Conservation (phyloP, 352 stramenopile species). For the Phytophthora pseudosyringae region DNA sequence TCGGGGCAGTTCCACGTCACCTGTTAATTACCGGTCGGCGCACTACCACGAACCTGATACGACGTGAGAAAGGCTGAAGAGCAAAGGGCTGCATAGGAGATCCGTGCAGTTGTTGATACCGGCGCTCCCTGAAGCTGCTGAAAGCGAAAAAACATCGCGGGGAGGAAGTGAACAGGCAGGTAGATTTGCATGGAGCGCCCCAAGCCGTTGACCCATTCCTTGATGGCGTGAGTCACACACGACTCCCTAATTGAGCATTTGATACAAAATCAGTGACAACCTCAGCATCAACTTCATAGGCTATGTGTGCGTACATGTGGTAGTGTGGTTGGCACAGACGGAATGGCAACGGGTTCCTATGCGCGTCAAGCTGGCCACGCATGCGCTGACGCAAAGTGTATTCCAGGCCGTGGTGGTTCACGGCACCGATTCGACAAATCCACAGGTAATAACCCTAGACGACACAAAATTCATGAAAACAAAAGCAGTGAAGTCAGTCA, state of each 20-base stretch:
- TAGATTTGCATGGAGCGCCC: slow-evolving; percentile 83
- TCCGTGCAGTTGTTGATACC: slow-evolving; percentile 48
- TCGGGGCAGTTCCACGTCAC: not conserved
- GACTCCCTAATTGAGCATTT: slow-evolving; percentile 60
- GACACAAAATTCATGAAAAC: not conserved
- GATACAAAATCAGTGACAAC: not conserved
- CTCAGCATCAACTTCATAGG: not conserved
- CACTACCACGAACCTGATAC: slow-evolving; percentile 61
- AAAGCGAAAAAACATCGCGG: slow-evolving; percentile 79
- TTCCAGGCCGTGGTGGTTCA: slow-evolving; percentile 78
- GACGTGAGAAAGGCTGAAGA: slow-evolving; percentile 86
- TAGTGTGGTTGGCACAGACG: slow-evolving; percentile 86
- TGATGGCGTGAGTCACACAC: slow-evolving; percentile 78
- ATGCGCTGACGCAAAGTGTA: slow-evolving; percentile 71
- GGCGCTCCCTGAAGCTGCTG: slow-evolving; percentile 58
- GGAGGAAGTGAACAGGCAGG: slow-evolving; percentile 79
- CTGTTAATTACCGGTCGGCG: not conserved
- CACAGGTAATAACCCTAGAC: slow-evolving; percentile 84
- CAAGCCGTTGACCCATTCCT: slow-evolving; percentile 76
- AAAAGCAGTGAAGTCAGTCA: not conserved
- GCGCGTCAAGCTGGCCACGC: slow-evolving; percentile 50
- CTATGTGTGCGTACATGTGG: slow-evolving; percentile 63
- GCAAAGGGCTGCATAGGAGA: slow-evolving; percentile 73
- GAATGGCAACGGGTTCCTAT: slow-evolving; percentile 55
- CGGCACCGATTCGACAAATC: slow-evolving; percentile 74